Percentiles rank a stretch among this genome's conserved stretches.
These are phyloP conservation scores for Phytophthora kernoviae DNA, from an alignment of 352 stramenopile genomes.

Conservation along the genomic window DNA sequence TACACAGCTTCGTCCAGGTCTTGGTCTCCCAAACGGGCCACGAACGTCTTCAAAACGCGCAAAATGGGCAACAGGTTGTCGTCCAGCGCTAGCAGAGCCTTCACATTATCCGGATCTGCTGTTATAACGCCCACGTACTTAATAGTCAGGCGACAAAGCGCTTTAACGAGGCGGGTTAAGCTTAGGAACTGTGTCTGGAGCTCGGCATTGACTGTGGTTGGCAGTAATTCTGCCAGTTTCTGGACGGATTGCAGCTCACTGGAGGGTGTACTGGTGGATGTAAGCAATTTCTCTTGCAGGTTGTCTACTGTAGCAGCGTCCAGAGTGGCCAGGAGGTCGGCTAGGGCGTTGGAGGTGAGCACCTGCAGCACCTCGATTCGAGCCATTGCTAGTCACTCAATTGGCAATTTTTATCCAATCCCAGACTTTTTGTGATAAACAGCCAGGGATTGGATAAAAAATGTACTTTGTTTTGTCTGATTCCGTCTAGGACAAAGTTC, in stretches of 20 bases:
- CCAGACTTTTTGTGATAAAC: too few relatives aligned
- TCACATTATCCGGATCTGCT: constrained; percentile 10
- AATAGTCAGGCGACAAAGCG: constrained; percentile 31
- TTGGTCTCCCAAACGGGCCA: constrained; percentile 3
- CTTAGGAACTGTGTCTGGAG: constrained; percentile 5
- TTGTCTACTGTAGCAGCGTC: constrained; percentile 13
- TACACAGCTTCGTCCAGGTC: neutral
- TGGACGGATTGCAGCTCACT: constrained; percentile 8
- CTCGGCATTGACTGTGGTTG: constrained; percentile 1
- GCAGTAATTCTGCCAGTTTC: constrained; percentile 21
- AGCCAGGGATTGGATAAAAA: neutral
- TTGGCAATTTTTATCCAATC: too few relatives aligned
- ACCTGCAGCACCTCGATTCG: constrained; percentile 1
- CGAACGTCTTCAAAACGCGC: constrained; percentile 27
- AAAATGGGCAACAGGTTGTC: constrained; percentile 34
- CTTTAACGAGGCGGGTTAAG: constrained; percentile 31
- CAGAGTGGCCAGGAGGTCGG: constrained; percentile 8
- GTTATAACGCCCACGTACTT: constrained; percentile 20
- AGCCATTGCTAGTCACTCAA: constrained; percentile 1
- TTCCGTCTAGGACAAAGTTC: too few relatives aligned
- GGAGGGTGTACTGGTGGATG: neutral
- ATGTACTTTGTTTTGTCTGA: too few relatives aligned
- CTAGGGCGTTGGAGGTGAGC: neutral
- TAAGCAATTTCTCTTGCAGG: constrained; percentile 13
- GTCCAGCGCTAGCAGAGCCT: constrained; percentile 27